A percentile compares a stretch with the other conserved stretches of the same genome.
phyloP scores from a whole-genome alignment of 345 rosid genomes.

The Bruguiera sexangula region DNA sequence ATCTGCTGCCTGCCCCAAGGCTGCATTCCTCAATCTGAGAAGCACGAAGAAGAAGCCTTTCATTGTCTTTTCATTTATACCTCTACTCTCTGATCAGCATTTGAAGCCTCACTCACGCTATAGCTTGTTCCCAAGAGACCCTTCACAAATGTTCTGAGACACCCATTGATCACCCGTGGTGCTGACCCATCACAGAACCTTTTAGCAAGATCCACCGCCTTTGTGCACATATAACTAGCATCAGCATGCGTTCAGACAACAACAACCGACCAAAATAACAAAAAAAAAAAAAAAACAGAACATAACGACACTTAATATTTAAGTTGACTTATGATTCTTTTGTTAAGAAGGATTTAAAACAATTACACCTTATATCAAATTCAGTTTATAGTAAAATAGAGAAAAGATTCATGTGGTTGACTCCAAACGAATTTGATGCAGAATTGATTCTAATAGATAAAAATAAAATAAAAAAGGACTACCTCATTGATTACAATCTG shows the following conservation, averaged over 20 bases:
- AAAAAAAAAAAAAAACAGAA: not conserved
- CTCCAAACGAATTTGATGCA: not conserved
- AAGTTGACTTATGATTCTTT: not conserved
- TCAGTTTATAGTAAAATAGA: no score
- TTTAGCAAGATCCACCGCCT: constrained; percentile 97
- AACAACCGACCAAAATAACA: not conserved
- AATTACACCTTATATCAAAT: no score
- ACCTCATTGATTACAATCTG: constrained; percentile 97
- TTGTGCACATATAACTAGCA: constrained; percentile 8
- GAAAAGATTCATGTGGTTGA: no score
- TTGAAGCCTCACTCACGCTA: constrained; percentile 26
- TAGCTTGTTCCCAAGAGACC: constrained; percentile 30
- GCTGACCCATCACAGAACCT: constrained; percentile 96
- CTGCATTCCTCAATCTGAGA: no score
- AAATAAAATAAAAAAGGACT: not conserved
- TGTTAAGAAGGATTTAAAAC: no score
- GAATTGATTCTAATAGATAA: no score
- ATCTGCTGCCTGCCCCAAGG: no score
- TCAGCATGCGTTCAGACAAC: constrained; percentile 1
- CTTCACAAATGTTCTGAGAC: constrained; percentile 81
- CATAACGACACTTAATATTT: not conserved
- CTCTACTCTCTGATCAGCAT: constrained; percentile 27
- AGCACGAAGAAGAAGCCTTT: constrained; percentile 2
- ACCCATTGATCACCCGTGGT: constrained; percentile 87
- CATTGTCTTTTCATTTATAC: constrained; percentile 5